Evolutionary conservation across 768 basidiomycete species (phyloP), one percentile per base, ranked within the genome.

Genomic region (Exidia glandulosa): DNA sequence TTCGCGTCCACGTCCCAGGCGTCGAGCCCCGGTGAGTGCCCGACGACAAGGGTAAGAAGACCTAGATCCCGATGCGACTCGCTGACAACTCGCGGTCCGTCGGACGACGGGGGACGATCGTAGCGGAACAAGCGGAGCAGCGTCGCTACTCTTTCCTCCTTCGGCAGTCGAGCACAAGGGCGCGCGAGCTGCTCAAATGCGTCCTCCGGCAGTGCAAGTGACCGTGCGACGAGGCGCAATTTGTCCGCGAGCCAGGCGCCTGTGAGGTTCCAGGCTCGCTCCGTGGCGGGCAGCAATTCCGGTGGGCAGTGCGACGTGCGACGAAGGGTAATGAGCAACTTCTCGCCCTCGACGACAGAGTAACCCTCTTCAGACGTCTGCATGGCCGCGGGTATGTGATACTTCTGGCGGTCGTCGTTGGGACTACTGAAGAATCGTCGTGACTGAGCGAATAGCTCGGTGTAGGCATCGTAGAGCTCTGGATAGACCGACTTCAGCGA

Each of bases 361-460:
- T 57, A 65, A 16, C 64, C 64, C 54, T 65, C 64, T 48, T 65
- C 64, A 12, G 64, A 65, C 14, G 59, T 62, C 34, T 64, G 59
- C 31, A 50, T 60, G 32, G 56, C 59, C 16, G 36, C 57, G 9
- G 31, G 34, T 25, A 57, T 41, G 25, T 47, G 45, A 33, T 58
- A 63, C 19, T 36, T 30, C 32, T 32, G 33, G 33, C 58, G 57
- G 32, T 52, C 47, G 0, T 29, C 16, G 23, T 63, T 56, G 29
- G 60, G 60, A 4, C 57, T 56, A 25, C 41, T 25, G 33, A 63
- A 63, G 60, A 63, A 63, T 30, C 25, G 27, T 4, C 56, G 54
- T 1, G 62, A 63, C 9, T 32, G 31, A 6, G 31, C 33, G 36
- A 63, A 63, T 14, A 63, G 60, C 14, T 41, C 29, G n/a, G 32